These are phyloP conservation scores for Ceratocystis diversiconidia DNA, from an alignment of 2,329 filamentous ascomycete genomes.

Conservation along the genomic window DNA sequence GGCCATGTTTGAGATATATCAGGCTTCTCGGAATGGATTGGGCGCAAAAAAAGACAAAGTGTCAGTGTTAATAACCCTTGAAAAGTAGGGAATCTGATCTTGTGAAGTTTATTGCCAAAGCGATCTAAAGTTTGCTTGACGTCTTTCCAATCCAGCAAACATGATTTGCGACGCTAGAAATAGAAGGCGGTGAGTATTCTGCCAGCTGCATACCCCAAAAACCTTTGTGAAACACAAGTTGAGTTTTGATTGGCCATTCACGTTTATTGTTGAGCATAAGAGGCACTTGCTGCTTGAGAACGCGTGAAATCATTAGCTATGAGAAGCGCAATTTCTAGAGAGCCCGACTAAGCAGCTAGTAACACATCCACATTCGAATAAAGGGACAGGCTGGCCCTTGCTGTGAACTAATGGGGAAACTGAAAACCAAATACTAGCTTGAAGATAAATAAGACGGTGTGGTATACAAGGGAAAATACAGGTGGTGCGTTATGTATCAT, in stretches of 20 bases:
- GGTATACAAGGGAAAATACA: background rate
- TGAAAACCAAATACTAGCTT: background rate
- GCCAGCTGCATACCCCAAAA: background rate
- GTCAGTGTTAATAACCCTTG: background rate
- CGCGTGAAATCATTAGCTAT: background rate
- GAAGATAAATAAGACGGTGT: background rate
- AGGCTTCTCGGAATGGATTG: background rate
- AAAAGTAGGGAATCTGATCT: background rate
- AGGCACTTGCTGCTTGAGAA: background rate
- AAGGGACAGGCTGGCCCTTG: background rate
- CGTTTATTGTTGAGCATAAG: background rate
- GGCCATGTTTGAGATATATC: conserved; percentile 3
- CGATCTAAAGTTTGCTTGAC: background rate
- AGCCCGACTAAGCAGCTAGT: background rate
- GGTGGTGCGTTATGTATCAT: background rate
- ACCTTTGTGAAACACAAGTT: conserved; percentile 3
- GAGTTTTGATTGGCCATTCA: background rate
- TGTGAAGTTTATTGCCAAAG: background rate
- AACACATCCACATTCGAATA: background rate
- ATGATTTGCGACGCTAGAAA: conserved; percentile 8
- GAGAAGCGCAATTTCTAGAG: background rate
- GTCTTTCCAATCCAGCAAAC: conserved; percentile 14
- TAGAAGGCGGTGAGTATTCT: conserved; percentile 11
- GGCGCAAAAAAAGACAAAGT: background rate
- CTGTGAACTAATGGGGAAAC: background rate